Evolutionary conservation across 805 yeast genomes (phyloP).

Genomic region (Lachancea fermentati): DNA sequence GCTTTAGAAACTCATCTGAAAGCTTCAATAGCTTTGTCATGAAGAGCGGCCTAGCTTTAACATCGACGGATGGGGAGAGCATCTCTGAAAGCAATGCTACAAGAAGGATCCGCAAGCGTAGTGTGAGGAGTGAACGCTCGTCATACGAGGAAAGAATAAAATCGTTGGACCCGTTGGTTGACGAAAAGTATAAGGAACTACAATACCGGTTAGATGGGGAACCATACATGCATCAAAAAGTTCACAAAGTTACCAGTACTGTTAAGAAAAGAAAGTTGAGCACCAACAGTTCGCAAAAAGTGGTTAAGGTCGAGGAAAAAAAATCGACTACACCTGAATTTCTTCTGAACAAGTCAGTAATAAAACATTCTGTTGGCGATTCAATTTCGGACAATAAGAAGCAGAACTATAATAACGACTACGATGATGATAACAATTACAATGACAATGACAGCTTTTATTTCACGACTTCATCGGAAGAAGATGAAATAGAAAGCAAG

Average conservation of each 20-base stretch:
- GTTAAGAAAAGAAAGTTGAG: slow-evolving; percentile 3
- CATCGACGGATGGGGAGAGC: slow-evolving; percentile 34
- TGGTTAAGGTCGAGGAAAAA: background rate
- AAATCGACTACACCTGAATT: no score
- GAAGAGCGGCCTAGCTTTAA: slow-evolving; percentile 30
- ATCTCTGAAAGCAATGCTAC: slow-evolving; percentile 26
- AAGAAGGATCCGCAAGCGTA: slow-evolving; percentile 15
- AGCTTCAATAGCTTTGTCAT: slow-evolving; percentile 33
- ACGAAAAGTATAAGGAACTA: slow-evolving; percentile 15
- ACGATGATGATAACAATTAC: slow-evolving; percentile 3
- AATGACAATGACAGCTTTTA: slow-evolving; percentile 20
- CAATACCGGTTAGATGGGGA: slow-evolving; percentile 6
- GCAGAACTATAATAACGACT: background rate
- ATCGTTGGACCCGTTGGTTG: slow-evolving; percentile 14
- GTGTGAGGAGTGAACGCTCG: slow-evolving; percentile 9
- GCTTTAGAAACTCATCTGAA: slow-evolving; percentile 30
- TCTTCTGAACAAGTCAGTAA: background rate
- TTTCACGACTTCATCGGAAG: slow-evolving; percentile 30
- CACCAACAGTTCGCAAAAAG: background rate
- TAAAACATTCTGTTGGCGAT: no score
- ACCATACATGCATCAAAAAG: slow-evolving; percentile 2
- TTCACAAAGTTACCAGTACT: background rate
- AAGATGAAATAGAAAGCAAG: slow-evolving; percentile 19
- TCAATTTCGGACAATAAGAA: background rate
- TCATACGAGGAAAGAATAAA: background rate